These are phyloP conservation scores for Schizonepeta tenuifolia DNA, from an alignment of 257 asterid species.

Conservation along the genomic window DNA sequence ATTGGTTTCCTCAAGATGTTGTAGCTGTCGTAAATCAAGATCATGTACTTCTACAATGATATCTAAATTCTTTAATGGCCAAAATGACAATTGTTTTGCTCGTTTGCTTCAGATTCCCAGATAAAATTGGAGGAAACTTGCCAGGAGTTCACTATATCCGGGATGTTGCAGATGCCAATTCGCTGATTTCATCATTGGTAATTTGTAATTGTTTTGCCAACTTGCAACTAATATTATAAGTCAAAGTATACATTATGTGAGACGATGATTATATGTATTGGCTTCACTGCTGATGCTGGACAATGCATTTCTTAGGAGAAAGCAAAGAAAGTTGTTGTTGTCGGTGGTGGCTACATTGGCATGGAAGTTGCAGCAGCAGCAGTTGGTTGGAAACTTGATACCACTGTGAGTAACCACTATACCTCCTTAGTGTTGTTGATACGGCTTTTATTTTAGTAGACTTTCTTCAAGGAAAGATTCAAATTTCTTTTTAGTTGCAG, in stretches of 20 bases:
- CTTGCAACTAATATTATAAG: too few relatives aligned
- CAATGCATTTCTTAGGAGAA: conserved; percentile 55
- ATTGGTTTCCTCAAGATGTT: neutral
- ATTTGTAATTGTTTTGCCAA: conserved; percentile 23
- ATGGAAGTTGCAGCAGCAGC: conserved; percentile 99
- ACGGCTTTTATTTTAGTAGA: neutral
- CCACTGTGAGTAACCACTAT: conserved; percentile 64
- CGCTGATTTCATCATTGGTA: conserved; percentile 84
- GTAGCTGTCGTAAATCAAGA: neutral
- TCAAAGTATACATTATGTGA: too few relatives aligned
- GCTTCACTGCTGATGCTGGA: conserved; percentile 5
- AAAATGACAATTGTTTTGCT: conserved; percentile 8
- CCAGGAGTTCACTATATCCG: conserved; percentile 93
- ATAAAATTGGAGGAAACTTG: conserved; percentile 87
- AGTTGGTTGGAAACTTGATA: conserved; percentile 92
- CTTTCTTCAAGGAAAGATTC: conserved; percentile 7
- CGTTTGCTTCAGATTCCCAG: conserved; percentile 74
- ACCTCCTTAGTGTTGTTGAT: neutral
- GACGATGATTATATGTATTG: conserved; percentile 2
- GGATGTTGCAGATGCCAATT: conserved; percentile 94
- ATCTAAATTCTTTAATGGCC: neutral
- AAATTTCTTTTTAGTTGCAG: neutral
- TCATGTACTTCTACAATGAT: neutral
- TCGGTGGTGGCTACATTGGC: conserved; percentile 99
- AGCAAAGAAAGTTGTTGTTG: conserved; percentile 79